Conservation (phyloP, 2,329 filamentous ascomycete genomes). For the Colletotrichum brevisporum region DNA sequence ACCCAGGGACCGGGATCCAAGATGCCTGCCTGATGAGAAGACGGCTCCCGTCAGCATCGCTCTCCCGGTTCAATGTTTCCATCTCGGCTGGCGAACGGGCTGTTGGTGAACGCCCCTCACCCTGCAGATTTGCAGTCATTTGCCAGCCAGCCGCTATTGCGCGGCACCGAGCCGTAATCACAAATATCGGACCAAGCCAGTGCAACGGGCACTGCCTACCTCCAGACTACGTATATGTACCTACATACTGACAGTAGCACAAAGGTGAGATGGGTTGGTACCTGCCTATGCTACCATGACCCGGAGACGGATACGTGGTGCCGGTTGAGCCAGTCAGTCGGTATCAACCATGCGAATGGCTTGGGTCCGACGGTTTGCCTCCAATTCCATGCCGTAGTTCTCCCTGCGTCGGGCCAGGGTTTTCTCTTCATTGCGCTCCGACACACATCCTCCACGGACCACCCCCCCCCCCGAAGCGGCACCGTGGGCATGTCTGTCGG, state of each 20-base stretch:
- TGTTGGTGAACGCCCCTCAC: constrained; percentile 25
- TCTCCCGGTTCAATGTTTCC: background rate
- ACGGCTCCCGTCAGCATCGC: constrained; percentile 7
- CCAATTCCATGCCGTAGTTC: constrained; percentile 18
- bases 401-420: constrained; percentile 31
- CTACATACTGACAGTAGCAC: too few species aligned
- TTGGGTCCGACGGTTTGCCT: constrained; percentile 1
- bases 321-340: constrained; percentile 19
- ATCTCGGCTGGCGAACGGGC: background rate
- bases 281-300: too few species aligned
- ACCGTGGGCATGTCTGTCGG: background rate
- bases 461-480: constrained; percentile 1
- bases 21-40: background rate
- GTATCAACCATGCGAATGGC: background rate
- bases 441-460: constrained; percentile 2
- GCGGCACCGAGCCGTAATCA: constrained; percentile 26
- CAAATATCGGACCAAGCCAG: constrained; percentile 15
- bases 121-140: constrained; percentile 21
- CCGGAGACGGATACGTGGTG: constrained; percentile 11
- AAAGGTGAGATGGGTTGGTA: too few species aligned
- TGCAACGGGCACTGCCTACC: constrained; percentile 30
- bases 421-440: constrained; percentile 12
- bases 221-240: too few species aligned
- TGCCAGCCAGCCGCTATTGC: too few species aligned
- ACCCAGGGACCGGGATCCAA: too few species aligned